These are phyloP conservation scores for Leucocoprinus birnbaumii DNA, from an alignment of 768 basidiomycete genomes.

Conservation along the genomic window DNA sequence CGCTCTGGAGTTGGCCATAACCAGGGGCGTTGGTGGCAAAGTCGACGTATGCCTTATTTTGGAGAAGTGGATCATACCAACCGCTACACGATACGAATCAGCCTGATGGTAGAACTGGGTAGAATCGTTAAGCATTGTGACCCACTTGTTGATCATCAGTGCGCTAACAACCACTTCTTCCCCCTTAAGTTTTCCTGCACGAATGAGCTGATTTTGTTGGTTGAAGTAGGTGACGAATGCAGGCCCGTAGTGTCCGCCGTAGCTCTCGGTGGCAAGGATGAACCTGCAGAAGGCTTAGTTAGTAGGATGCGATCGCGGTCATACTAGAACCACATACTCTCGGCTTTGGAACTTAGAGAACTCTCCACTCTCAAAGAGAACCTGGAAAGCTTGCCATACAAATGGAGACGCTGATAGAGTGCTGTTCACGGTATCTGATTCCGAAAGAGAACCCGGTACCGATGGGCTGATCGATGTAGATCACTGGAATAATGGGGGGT, in stretches of 20 bases:
- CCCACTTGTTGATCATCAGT: constrained; percentile 60
- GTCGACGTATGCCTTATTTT: constrained; percentile 56
- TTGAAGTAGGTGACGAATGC: constrained; percentile 62
- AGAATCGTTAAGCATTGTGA: background rate
- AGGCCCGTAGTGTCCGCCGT: constrained; percentile 72
- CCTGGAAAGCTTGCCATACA: constrained; percentile 62
- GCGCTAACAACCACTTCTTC: constrained; percentile 54
- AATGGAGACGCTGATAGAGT: constrained; percentile 52
- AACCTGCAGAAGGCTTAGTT: constrained; percentile 17
- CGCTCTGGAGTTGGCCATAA: constrained; percentile 58
- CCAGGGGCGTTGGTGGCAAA: constrained; percentile 64
- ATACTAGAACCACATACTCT: constrained; percentile 60
- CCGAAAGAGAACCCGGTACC: constrained; percentile 66
- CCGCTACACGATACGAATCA: constrained; percentile 35
- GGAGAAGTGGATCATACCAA: constrained; percentile 65
- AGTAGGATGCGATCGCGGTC: constrained; percentile 21
- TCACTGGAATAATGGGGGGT: constrained; percentile 18
- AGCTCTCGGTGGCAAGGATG: constrained; percentile 33
- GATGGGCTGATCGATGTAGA: constrained; percentile 65
- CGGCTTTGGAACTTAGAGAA: constrained; percentile 44
- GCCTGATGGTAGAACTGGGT: background rate
- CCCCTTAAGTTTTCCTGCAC: constrained; percentile 39
- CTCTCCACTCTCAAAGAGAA: constrained; percentile 52
- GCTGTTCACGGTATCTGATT: constrained; percentile 41
- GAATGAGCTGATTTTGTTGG: constrained; percentile 55